Percentiles rank a stretch among this genome's conserved stretches.
These are phyloP conservation scores for Cardiospermum halicacabum DNA, from an alignment of 345 rosid genomes.

Conservation along the genomic window DNA sequence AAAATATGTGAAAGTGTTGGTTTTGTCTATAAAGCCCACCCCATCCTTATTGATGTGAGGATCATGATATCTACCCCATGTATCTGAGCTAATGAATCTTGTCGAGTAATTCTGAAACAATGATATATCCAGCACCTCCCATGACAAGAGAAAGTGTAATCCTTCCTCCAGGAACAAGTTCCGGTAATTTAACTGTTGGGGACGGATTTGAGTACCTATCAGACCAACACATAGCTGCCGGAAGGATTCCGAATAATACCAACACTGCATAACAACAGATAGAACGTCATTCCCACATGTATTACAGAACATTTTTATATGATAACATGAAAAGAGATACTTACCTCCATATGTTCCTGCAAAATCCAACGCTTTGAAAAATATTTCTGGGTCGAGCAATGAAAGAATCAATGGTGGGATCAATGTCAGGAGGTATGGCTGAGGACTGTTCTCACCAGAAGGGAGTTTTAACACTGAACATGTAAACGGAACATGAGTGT, in stretches of 20 bases:
- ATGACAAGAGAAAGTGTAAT: conserved; percentile 52
- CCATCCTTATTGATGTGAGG: too few species aligned
- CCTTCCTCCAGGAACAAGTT: conserved; percentile 75
- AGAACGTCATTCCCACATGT: too few species aligned
- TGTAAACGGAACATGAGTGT: not conserved
- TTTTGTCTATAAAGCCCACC: too few species aligned
- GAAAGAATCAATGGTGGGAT: conserved; percentile 71
- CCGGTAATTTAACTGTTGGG: conserved; percentile 23
- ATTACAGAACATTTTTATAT: too few species aligned
- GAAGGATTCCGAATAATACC: conserved; percentile 77
- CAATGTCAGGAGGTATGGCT: conserved; percentile 65
- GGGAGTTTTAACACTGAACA: conserved; percentile 70
- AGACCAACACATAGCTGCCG: conserved; percentile 96
- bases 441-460: conserved; percentile 48
- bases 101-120: conserved; percentile 52
- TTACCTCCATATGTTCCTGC: conserved; percentile 96
- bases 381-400: conserved; percentile 81
- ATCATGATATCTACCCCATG: too few species aligned
- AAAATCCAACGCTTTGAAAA: conserved; percentile 89
- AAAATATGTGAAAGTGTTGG: too few species aligned
- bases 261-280: conserved; percentile 37
- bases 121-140: conserved; percentile 56
- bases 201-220: conserved; percentile 58
- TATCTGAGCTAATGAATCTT: not conserved
- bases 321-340: too few species aligned